phyloP scores from a whole-genome alignment of 2,329 filamentous ascomycete genomes.

The Stagonosporopsis tanaceti region DNA sequence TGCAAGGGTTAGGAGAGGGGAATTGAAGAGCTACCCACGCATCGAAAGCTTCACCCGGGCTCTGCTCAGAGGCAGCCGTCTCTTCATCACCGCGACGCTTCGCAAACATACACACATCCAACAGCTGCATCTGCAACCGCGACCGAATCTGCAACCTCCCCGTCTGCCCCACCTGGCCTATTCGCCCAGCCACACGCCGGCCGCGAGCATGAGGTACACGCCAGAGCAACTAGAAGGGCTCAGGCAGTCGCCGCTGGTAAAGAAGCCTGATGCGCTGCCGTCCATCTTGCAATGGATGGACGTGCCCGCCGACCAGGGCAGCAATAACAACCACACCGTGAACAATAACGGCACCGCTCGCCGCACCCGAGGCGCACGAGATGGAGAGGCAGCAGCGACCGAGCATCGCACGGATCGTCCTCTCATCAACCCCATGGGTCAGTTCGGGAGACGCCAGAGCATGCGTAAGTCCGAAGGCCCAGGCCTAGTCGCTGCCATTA shows the following conservation, averaged over 20 bases:
- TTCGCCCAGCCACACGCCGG: conserved; percentile 4
- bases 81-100: conserved; percentile 18
- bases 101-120: conserved; percentile 13
- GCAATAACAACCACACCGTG: conserved; percentile 30
- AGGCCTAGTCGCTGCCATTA: conserved; percentile 45
- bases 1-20: conserved; percentile 20
- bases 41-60: conserved; percentile 25
- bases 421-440: conserved; percentile 47
- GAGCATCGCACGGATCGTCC: conserved; percentile 44
- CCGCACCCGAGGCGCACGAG: conserved; percentile 36
- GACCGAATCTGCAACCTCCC: conserved; percentile 12
- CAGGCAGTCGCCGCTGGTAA: conserved; percentile 81
- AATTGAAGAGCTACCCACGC: conserved; percentile 23
- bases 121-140: conserved; percentile 3
- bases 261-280: conserved; percentile 79
- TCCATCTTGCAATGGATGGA: conserved; percentile 97
- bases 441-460: conserved; percentile 44
- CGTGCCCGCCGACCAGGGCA: conserved; percentile 57
- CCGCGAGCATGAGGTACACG: conserved; percentile 64
- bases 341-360: conserved; percentile 34
- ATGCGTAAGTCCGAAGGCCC: conserved; percentile 59
- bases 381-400: conserved; percentile 35
- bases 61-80: conserved; percentile 28
- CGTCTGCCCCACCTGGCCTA: conserved; percentile 28
- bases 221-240: conserved; percentile 78